Percentiles rank a stretch among this genome's conserved stretches.
These are phyloP conservation scores for Drechslerella dactyloides DNA, from an alignment of 2,329 filamentous ascomycete species.

Conservation along the genomic window DNA sequence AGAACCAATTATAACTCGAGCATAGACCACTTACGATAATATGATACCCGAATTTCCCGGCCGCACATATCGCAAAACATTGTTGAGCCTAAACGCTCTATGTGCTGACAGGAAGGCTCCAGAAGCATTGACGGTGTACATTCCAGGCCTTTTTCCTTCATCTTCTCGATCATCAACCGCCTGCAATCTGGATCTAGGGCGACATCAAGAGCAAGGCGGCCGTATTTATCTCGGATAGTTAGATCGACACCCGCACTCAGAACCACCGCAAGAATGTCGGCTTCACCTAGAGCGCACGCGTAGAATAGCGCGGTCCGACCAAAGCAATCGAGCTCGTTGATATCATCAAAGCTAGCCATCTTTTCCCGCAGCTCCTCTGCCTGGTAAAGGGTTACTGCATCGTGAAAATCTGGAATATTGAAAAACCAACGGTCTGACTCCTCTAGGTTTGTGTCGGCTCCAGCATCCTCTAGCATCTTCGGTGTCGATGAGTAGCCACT, in stretches of 20 bases:
- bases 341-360: not conserved
- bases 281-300: conserved; percentile 8
- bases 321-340: conserved; percentile 6
- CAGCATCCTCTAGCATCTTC: conserved; percentile 6
- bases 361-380: not conserved
- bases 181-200: conserved; percentile 11
- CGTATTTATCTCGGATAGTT: conserved; percentile 6
- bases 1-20: too few relatives aligned
- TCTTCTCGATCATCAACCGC: conserved; percentile 12
- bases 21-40: conserved; percentile 19
- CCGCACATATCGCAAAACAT: conserved; percentile 13
- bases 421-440: not conserved
- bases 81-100: not conserved
- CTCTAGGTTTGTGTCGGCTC: not conserved
- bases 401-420: not conserved
- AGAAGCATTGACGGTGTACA: conserved; percentile 2
- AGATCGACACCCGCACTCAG: not conserved
- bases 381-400: not conserved
- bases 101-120: conserved; percentile 4
- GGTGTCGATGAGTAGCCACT: not conserved
- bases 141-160: conserved; percentile 12
- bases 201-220: conserved; percentile 17
- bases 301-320: conserved; percentile 8
- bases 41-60: not conserved
- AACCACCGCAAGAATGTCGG: not conserved